Base-by-base conservation (phyloP, 2,329 filamentous ascomycete species). In the Septoria linicola region DNA sequence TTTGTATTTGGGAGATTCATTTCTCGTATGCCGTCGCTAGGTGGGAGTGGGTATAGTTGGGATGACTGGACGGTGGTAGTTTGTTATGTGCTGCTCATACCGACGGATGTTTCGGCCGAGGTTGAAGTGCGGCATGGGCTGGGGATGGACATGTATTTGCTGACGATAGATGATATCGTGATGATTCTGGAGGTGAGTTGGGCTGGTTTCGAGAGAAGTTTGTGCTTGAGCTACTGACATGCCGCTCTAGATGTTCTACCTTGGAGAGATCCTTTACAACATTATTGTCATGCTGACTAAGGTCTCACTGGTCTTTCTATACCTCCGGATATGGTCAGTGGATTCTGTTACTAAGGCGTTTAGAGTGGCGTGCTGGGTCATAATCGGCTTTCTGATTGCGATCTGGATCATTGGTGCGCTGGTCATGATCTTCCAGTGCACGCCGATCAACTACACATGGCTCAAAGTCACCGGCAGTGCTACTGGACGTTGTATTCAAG, bases 341-440 rank as follows among this genome's bases (percentile, higher is more conserved):
- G 52, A 54, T 14, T 46, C 52, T 3, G 39, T 36, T 6, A 27
- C 43, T 8, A 37, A 19, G 16, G 32, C 27, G 6, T 51, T 51
- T 20, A 42, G 53, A 3, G 17, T 34, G n/a, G 21, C 35, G 20
- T 55, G 48, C 43, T 51, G 43, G 43, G 25, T 39, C 6, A 14
- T 45, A 8, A 41, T 55, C 8, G 48, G 16, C n/a, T 20, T 51
- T 14, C 39, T 51, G 2, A 21, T 30, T 16, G 37, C 48, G 13
- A 51, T 34, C 20, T 34, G 23, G 7, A 17, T 31, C 10, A 39
- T 48, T 20, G 43, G 43, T 8, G 48, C 36, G 23, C 49, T 51
- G 14, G 48, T 16, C 11, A 35, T 51, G 30, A 51, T 55, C 25
- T 55, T 51, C 27, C 53, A 51, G 21, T 51, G 48, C 40, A 34